Percentiles rank a stretch among this genome's conserved stretches.
Evolutionary conservation across 352 stramenopile genomes (phyloP).

Genomic region (Globisporangium polare): DNA sequence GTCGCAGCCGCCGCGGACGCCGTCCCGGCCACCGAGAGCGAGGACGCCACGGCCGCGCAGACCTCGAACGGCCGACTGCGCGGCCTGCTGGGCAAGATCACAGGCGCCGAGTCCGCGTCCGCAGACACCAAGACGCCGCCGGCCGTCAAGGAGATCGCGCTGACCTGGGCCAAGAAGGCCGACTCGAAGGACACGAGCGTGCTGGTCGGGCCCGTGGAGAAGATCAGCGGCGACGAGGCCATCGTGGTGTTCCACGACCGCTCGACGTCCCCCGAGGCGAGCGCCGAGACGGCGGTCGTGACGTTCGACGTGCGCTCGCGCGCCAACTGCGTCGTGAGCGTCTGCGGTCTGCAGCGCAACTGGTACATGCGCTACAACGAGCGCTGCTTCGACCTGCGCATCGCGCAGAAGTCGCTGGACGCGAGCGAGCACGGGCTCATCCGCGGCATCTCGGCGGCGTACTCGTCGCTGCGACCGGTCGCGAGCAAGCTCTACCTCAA

Average conservation of each 20-base stretch:
- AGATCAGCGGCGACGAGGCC: conserved; percentile 56
- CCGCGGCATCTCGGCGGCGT: conserved; percentile 62
- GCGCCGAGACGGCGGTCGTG: conserved; percentile 57
- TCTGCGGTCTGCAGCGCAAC: conserved; percentile 55
- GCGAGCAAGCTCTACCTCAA: conserved; percentile 74
- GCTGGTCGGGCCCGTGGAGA: conserved; percentile 34
- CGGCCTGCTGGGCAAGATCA: conserved; percentile 35
- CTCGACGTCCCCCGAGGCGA: conserved; percentile 20
- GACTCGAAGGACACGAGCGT: conserved; percentile 21
- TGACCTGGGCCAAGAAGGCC: conserved; percentile 28
- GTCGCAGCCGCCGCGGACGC: conserved; percentile 4
- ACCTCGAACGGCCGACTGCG: conserved; percentile 29
- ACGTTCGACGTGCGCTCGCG: conserved; percentile 65
- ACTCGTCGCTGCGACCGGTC: conserved; percentile 39
- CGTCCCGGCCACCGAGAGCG: not conserved
- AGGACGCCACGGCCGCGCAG: conserved; percentile 14
- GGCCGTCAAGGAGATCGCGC: conserved; percentile 34
- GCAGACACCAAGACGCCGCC: conserved; percentile 12
- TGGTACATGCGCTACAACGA: conserved; percentile 64
- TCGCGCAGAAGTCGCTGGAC: conserved; percentile 59
- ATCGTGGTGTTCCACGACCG: conserved; percentile 74
- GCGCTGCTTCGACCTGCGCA: conserved; percentile 68
- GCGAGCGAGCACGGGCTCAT: conserved; percentile 56
- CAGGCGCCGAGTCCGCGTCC: conserved; percentile 1
- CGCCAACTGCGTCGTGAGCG: conserved; percentile 71